Base-by-base conservation (phyloP, 1,284 basidiomycete species). In the Marasmius tenuissimus region DNA sequence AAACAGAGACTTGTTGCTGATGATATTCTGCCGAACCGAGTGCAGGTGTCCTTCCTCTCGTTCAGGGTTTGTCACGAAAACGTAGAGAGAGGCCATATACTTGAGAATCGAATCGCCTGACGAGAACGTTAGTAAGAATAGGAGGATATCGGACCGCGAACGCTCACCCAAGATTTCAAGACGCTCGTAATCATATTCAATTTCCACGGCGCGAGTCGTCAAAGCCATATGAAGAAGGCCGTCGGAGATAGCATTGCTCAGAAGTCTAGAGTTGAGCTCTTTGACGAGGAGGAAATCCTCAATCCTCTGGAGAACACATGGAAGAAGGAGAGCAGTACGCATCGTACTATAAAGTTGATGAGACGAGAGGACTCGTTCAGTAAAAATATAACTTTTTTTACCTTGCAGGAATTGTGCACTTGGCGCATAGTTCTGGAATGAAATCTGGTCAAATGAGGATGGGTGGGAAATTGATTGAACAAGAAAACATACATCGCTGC, bases 21-120 rank as follows among this genome's bases (percentile, higher is more conserved):
- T 88, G 65, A 92, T 84, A 50, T 78, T 77, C 69, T 88, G 84
- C 59, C 92, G 81, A 51, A 81, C 78, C 18, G 77, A 68, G 68
- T 93, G 91, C 58, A 93, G 72, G 22, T 78, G 77, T 5, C 88
- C 87, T 73, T 91, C 90, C 59, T 78, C 80, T 56, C 80, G 76
- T 11, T 79, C 75, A 4, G 91, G 88, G 67, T 86, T 79, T 34
- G 82, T 84, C 45, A 88, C 87, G 69, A 89, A 93, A 39, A 89
- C 81, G 70, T 91, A 90, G 60, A 87, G 77, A 12, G 91, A 90
- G 9, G 87, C 81, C 48, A 93, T 72, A 68, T 88, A 89, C 74
- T 94, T 94, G 60, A 94, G 76, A 72, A 91, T 91, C 33, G 90
- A 84, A 73, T 94, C 92, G 20, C 92, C 91, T 93, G 65, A 55